Conservation (phyloP, 768 basidiomycete genomes). For the Amanita thiersii region DNA sequence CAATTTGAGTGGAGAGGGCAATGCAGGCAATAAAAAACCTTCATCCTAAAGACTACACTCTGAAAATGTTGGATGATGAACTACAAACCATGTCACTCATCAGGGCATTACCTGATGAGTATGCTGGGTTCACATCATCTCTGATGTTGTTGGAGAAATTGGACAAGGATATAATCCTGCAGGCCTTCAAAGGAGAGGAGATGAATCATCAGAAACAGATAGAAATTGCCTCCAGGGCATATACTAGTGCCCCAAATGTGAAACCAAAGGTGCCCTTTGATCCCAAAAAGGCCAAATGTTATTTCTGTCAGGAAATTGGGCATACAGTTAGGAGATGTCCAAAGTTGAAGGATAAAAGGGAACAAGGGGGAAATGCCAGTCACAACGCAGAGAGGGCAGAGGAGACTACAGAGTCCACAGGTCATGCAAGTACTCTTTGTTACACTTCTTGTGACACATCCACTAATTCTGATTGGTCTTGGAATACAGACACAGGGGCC, state of each 20-base stretch:
- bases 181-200: slow-evolving; percentile 13
- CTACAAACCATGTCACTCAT: neutral
- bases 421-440: too few relatives aligned
- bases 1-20: neutral
- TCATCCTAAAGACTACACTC: neutral
- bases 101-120: slow-evolving; percentile 1
- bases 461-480: neutral
- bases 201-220: slow-evolving; percentile 8
- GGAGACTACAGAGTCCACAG: too few relatives aligned
- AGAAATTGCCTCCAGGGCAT: too few relatives aligned
- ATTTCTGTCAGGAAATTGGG: too few relatives aligned
- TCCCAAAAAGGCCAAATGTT: too few relatives aligned
- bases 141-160: neutral
- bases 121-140: neutral
- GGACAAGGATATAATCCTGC: neutral
- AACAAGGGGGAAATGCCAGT: too few relatives aligned
- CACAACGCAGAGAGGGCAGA: too few relatives aligned
- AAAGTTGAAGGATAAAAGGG: too few relatives aligned
- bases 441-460: too few relatives aligned
- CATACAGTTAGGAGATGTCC: too few relatives aligned
- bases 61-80: neutral
- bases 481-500: slow-evolving; percentile 14
- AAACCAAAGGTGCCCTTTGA: too few relatives aligned
- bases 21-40: neutral
- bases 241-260: too few relatives aligned